Conservation (phyloP, 768 basidiomycete genomes). For the Termitomyces sp. region DNA sequence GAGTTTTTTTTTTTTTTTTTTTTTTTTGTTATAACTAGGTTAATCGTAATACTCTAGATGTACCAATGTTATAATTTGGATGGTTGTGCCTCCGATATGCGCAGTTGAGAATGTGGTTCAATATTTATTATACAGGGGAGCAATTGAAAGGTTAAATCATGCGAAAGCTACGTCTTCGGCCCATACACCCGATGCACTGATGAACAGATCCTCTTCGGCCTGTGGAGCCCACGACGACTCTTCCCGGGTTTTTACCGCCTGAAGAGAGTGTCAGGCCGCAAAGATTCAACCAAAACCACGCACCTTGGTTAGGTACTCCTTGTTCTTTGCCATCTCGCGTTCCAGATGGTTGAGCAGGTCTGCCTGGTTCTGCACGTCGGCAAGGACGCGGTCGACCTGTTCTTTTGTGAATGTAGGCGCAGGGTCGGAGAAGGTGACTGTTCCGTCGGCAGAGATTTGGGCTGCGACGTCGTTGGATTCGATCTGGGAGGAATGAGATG, state of each 20-base stretch:
- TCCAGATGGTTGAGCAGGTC: slow-evolving; percentile 46
- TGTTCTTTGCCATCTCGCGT: slow-evolving; percentile 55
- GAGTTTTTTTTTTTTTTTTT: neutral
- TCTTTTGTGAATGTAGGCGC: slow-evolving; percentile 53
- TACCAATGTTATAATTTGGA: slow-evolving; percentile 4
- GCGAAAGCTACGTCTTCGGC: slow-evolving; percentile 8
- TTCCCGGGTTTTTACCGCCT: slow-evolving; percentile 20
- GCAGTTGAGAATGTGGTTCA: too few relatives aligned
- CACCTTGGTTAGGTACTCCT: slow-evolving; percentile 74
- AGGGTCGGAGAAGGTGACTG: slow-evolving; percentile 71
- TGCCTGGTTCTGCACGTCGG: slow-evolving; percentile 51
- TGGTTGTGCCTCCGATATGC: neutral
- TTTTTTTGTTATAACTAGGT: slow-evolving; percentile 5
- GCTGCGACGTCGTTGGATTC: slow-evolving; percentile 68
- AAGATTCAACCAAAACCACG: slow-evolving; percentile 1
- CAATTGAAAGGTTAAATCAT: too few relatives aligned
- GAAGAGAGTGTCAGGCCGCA: neutral
- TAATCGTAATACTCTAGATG: slow-evolving; percentile 5
- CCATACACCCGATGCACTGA: slow-evolving; percentile 2
- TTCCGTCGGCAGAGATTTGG: slow-evolving; percentile 60
- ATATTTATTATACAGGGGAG: neutral
- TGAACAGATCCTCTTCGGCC: slow-evolving; percentile 19
- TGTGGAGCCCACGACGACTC: slow-evolving; percentile 16
- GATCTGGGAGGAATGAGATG: slow-evolving; percentile 42
- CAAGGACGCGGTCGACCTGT: slow-evolving; percentile 59